Conservation (phyloP, 192 early-diverging fungal species). For the Coemansia sp. region DNA sequence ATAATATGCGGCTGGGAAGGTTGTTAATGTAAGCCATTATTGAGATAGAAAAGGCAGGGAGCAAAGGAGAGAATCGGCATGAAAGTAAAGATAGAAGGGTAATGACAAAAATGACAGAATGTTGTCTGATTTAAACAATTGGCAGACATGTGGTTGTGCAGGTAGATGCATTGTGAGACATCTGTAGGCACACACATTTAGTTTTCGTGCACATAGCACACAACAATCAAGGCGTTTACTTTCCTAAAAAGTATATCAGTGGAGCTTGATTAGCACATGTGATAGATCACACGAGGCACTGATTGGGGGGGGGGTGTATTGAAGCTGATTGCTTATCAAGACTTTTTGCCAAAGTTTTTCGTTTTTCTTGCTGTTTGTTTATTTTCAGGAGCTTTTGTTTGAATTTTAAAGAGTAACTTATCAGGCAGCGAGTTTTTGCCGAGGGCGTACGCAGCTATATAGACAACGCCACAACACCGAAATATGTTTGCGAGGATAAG, state of each 20-base stretch:
- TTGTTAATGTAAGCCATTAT: not conserved
- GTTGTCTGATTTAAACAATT: not conserved
- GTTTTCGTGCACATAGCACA: not conserved
- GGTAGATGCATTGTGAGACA: not conserved
- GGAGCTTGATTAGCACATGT: not conserved
- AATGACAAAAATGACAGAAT: not conserved
- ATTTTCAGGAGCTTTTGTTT: not conserved
- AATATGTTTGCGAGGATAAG: constrained; percentile 28
- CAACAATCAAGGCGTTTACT: too few relatives aligned
- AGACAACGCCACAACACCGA: not conserved
- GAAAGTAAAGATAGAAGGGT: too few relatives aligned
- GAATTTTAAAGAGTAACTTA: not conserved
- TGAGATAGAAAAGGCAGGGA: too few relatives aligned
- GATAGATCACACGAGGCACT: not conserved
- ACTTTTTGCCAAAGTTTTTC: not conserved
- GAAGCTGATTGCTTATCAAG: too few relatives aligned
- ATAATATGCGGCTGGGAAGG: not conserved
- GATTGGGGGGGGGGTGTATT: not conserved
- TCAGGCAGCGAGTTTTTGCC: not conserved
- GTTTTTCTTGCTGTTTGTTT: constrained; percentile 2
- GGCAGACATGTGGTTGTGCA: not conserved
- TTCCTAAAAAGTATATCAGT: too few relatives aligned
- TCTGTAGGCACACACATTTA: not conserved
- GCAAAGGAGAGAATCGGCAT: too few relatives aligned
- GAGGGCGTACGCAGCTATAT: not conserved